phyloP scores from a whole-genome alignment of 2,329 filamentous ascomycete genomes.

The Ophiocordyceps unilateralis region DNA sequence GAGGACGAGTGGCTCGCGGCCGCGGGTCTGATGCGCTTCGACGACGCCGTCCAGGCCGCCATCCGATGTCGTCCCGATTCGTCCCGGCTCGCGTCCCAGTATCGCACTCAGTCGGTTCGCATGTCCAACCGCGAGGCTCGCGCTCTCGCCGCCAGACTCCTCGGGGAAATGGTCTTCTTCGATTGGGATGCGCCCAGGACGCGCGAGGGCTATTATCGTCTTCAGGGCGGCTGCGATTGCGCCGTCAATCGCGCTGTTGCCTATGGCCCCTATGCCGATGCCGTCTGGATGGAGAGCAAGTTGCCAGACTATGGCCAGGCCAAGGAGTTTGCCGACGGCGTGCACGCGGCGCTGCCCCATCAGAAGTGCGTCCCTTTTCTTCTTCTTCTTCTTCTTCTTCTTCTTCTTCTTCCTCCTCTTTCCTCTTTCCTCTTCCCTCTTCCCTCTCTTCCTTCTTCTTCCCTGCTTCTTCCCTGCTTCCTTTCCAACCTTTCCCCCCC shows the following conservation, averaged over 20 bases:
- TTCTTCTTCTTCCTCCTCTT: background rate
- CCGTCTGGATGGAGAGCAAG: constrained; percentile 99
- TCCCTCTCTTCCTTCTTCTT: too few species aligned
- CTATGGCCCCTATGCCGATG: constrained; percentile 83
- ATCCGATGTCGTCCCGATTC: constrained; percentile 52
- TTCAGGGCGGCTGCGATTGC: constrained; percentile 80
- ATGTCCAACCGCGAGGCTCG: constrained; percentile 76
- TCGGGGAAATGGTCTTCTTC: constrained; percentile 69
- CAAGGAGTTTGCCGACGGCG: constrained; percentile 79
- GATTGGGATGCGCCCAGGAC: constrained; percentile 93
- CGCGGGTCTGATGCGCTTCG: constrained; percentile 73
- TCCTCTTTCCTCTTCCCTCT: background rate
- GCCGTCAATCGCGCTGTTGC: constrained; percentile 81
- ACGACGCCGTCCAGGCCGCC: constrained; percentile 70
- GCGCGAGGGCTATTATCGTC: constrained; percentile 86
- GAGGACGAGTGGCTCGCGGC: constrained; percentile 76
- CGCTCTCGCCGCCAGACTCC: constrained; percentile 58
- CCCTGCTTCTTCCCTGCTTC: too few species aligned
- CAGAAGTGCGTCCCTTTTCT: constrained; percentile 54
- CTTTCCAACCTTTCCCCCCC: too few species aligned
- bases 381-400: background rate
- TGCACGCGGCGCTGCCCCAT: constrained; percentile 88
- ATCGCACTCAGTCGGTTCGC: constrained; percentile 51
- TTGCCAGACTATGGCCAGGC: constrained; percentile 83
- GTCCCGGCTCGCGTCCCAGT: constrained; percentile 51